These are phyloP conservation scores for Dactylellina sp. DNA, from an alignment of 2,329 filamentous ascomycete genomes.

Conservation along the genomic window DNA sequence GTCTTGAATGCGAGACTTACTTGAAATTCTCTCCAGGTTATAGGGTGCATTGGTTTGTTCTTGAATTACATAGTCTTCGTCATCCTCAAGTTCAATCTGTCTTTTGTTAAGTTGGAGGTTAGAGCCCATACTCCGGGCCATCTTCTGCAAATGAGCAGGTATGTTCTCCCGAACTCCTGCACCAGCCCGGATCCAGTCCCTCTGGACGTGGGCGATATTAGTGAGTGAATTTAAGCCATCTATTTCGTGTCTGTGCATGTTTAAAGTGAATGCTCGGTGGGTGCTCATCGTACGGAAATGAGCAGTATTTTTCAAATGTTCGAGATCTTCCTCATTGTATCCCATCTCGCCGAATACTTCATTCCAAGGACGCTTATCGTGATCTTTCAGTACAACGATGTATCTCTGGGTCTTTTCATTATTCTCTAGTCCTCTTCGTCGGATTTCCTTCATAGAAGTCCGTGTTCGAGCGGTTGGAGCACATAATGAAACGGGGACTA, in stretches of 20 bases:
- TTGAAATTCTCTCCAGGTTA: conserved; percentile 61
- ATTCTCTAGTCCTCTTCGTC: conserved; percentile 15
- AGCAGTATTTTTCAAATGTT: conserved; percentile 4
- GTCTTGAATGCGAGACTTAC: conserved; percentile 59
- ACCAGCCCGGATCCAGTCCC: conserved; percentile 19
- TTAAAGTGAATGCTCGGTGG: conserved; percentile 57
- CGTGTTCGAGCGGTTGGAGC: conserved; percentile 1
- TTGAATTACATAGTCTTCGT: neutral
- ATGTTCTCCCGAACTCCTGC: conserved; percentile 15
- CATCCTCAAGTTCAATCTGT: neutral
- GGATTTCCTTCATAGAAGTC: conserved; percentile 8
- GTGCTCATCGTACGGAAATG: conserved; percentile 13
- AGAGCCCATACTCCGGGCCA: neutral
- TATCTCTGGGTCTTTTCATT: conserved; percentile 2
- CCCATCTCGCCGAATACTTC: conserved; percentile 23
- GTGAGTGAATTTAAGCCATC: conserved; percentile 11
- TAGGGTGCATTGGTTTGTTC: conserved; percentile 57
- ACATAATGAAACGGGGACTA: neutral
- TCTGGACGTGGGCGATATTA: conserved; percentile 28
- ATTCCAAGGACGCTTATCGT: conserved; percentile 12
- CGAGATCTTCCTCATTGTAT: conserved; percentile 10
- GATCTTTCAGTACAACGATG: conserved; percentile 19
- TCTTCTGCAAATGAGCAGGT: neutral
- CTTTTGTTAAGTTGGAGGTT: conserved; percentile 35
- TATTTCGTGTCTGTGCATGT: conserved; percentile 29